Evolutionary conservation across 1,139 yeast genomes (phyloP), one percentile per base, ranked within the genome.

Genomic region (Candida pseudoviswanathii): DNA sequence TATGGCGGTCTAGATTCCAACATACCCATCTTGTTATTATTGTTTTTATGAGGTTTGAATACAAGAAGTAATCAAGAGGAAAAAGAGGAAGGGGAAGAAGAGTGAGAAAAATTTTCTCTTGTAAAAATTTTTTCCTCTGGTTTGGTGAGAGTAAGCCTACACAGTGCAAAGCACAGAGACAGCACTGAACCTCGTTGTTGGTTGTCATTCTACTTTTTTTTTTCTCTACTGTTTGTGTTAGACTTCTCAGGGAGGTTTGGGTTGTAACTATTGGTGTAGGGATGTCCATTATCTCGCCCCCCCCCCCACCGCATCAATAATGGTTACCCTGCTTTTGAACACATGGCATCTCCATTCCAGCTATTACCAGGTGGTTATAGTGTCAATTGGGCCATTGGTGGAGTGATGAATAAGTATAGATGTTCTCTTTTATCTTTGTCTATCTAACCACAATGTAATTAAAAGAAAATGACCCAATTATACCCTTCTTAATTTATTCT

Each of bases 21-120:
- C 77, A 70, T 71, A 71, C 77, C 77, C 77, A 72, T 72, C 64
- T 70, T 69, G 65, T 53, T 55, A 44, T 44, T 43, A 50, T 46
- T 44, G 52, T 54, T 52, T 56, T 56, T n/a, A n/a, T n/a, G 52
- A 57, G 46, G 49, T 44, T 49, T 48, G 42, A 49, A 45, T 45
- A 43, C 47, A 49, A 60, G 64, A 63, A 48, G 44, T 44, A 45
- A 41, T 26, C 44, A 43, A 43, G 45, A 38, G 42, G 45, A 38
- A 5, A 33, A 27, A 21, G 25, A 40, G 27, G n/a, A 21, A 36
- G 36, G 16, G 10, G 29, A 41, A 30, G 30, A 31, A 31, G 26
- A 31, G 36, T 21, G 30, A 30, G 27, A 30, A 29, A 29, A 29
- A 21, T 22, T 30, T 31, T 31, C 31, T 25, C 22, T 16, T 5